phyloP scores from a whole-genome alignment of 306 rosid genomes.

The Rosa chinensis region DNA sequence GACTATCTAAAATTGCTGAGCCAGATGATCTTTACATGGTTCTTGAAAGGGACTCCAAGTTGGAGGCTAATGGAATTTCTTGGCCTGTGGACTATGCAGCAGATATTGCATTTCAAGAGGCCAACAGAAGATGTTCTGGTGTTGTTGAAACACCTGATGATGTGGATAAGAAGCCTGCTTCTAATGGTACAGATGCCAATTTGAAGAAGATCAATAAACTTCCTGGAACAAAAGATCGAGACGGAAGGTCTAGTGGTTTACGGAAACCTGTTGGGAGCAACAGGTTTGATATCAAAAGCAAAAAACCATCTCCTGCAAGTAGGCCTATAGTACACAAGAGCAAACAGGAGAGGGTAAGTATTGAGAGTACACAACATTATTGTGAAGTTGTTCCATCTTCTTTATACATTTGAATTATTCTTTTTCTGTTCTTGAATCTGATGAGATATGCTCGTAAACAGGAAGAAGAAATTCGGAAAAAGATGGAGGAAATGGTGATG shows the following conservation, averaged over 20 bases:
- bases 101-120: constrained; percentile 45
- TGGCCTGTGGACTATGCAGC: constrained; percentile 49
- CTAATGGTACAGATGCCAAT: constrained; percentile 34
- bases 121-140: constrained; percentile 33
- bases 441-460: constrained; percentile 32
- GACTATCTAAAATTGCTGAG: constrained; percentile 32
- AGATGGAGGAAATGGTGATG: constrained; percentile 45
- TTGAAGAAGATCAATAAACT: constrained; percentile 35
- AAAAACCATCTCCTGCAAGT: constrained; percentile 28
- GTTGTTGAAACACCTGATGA: constrained; percentile 38
- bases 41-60: constrained; percentile 33
- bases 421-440: background rate
- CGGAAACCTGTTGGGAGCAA: background rate
- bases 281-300: constrained; percentile 10
- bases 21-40: constrained; percentile 54
- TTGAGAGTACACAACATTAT: constrained; percentile 16
- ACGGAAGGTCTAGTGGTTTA: background rate
- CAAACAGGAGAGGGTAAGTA: constrained; percentile 56
- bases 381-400: background rate
- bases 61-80: constrained; percentile 34
- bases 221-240: constrained; percentile 34
- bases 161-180: constrained; percentile 33
- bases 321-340: constrained; percentile 55
- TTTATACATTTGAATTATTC: background rate
- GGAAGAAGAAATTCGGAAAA: constrained; percentile 66